Conservation (phyloP, 805 yeast genomes). For the Cyberlindnera veronae region DNA sequence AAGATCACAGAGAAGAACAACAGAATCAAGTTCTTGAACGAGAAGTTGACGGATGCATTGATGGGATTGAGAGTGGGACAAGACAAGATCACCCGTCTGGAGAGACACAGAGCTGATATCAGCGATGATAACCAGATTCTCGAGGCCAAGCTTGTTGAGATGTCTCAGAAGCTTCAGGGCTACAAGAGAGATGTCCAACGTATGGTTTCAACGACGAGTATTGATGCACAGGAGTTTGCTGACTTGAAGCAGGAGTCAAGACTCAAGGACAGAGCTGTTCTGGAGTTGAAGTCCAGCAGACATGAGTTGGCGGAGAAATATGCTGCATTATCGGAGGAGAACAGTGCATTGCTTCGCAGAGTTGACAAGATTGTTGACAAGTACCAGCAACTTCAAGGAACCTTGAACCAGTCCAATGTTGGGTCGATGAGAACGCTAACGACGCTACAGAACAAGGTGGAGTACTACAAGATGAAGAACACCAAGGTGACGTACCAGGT, state of each 20-base stretch:
- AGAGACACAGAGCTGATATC: slow-evolving; percentile 30
- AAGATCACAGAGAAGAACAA: slow-evolving; percentile 25
- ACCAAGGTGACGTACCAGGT: slow-evolving; percentile 38
- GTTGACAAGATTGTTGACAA: slow-evolving; percentile 30
- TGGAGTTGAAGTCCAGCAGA: slow-evolving; percentile 12
- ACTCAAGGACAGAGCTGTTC: slow-evolving; percentile 22
- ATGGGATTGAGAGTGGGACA: slow-evolving; percentile 30
- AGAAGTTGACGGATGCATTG: slow-evolving; percentile 24
- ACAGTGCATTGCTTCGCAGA: slow-evolving; percentile 27
- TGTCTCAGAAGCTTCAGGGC: slow-evolving; percentile 32
- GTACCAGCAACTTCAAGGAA: slow-evolving; percentile 26
- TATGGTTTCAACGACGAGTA: slow-evolving; percentile 10
- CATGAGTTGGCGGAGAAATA: slow-evolving; percentile 30
- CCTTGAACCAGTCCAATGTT: slow-evolving; percentile 22
- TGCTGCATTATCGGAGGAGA: slow-evolving; percentile 26
- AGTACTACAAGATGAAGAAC: slow-evolving; percentile 44
- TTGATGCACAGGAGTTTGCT: slow-evolving; percentile 10
- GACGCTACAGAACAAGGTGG: slow-evolving; percentile 37
- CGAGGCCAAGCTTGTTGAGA: slow-evolving; percentile 28
- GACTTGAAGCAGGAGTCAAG: slow-evolving; percentile 16
- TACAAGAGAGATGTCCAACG: slow-evolving; percentile 23
- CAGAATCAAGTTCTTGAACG: slow-evolving; percentile 24
- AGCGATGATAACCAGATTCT: slow-evolving; percentile 32
- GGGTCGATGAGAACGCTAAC: slow-evolving; percentile 1
- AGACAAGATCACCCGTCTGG: slow-evolving; percentile 28